A percentile compares a stretch with the other conserved stretches of the same genome.
phyloP scores from a whole-genome alignment of 1,139 yeast species.

The Kodamaea derodonti region DNA sequence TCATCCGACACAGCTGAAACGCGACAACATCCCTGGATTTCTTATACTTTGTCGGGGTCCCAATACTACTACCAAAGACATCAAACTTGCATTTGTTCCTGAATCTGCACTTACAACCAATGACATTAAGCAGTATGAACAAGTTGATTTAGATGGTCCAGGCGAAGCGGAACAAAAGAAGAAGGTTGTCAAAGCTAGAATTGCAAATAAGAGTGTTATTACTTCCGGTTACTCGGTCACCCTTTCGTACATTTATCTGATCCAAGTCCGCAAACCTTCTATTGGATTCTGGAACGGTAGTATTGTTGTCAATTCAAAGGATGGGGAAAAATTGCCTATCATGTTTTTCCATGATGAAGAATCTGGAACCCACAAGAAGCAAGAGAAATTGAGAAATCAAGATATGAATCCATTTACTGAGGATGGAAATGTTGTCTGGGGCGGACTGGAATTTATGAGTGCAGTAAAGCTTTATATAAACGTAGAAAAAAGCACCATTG shows the following conservation, averaged over 20 bases:
- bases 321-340: constrained; percentile 71
- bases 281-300: constrained; percentile 93
- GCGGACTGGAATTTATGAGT: constrained; percentile 74
- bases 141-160: constrained; percentile 45
- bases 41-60: constrained; percentile 59
- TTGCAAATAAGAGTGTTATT: constrained; percentile 49
- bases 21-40: constrained; percentile 78
- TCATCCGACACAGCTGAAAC: constrained; percentile 72
- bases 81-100: constrained; percentile 72
- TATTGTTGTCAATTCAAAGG: constrained; percentile 64
- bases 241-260: constrained; percentile 61
- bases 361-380: constrained; percentile 65
- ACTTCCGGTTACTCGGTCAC: constrained; percentile 61
- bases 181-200: constrained; percentile 16
- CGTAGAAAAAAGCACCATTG: constrained; percentile 66
- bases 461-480: constrained; percentile 53
- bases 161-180: constrained; percentile 9
- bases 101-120: constrained; percentile 50
- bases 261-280: constrained; percentile 81
- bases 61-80: constrained; percentile 51
- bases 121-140: constrained; percentile 47
- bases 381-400: constrained; percentile 55
- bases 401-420: constrained; percentile 73
- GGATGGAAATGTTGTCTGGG: constrained; percentile 75
- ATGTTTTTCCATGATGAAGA: constrained; percentile 91